These are phyloP conservation scores for Talaromyces rugulosus DNA, from an alignment of 2,329 filamentous ascomycete species.

Conservation along the genomic window DNA sequence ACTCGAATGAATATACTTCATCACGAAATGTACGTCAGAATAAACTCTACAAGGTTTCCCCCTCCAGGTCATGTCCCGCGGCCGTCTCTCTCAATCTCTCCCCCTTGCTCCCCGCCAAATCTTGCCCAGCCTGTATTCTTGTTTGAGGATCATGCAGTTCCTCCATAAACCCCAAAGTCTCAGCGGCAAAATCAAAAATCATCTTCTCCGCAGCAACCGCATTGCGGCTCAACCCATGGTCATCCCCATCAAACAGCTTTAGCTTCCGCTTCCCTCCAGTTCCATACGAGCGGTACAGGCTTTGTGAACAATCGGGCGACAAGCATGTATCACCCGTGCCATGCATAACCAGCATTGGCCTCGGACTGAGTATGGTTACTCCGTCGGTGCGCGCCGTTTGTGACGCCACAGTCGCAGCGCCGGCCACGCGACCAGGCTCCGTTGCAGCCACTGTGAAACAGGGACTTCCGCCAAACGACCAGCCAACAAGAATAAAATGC, in stretches of 20 bases:
- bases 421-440: constrained; percentile 28
- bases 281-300: constrained; percentile 35
- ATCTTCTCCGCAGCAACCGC: constrained; percentile 34
- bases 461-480: constrained; percentile 42
- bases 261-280: constrained; percentile 27
- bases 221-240: constrained; percentile 39
- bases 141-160: constrained; percentile 12
- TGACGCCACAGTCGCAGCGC: constrained; percentile 38
- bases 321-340: constrained; percentile 36
- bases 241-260: constrained; percentile 38
- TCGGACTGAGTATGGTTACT: constrained; percentile 25
- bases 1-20: background rate
- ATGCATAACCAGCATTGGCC: constrained; percentile 37
- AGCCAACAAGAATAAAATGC: constrained; percentile 40
- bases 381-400: constrained; percentile 36
- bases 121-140: constrained; percentile 17
- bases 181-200: constrained; percentile 36
- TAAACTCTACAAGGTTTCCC: background rate
- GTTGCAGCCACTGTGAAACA: constrained; percentile 34
- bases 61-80: constrained; percentile 34
- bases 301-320: constrained; percentile 28
- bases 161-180: constrained; percentile 27
- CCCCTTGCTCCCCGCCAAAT: constrained; percentile 19
- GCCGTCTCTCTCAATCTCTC: constrained; percentile 28
- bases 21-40: too few species aligned